These are phyloP conservation scores for Inonotus obliquus DNA, from an alignment of 1,284 basidiomycete species.

Conservation along the genomic window DNA sequence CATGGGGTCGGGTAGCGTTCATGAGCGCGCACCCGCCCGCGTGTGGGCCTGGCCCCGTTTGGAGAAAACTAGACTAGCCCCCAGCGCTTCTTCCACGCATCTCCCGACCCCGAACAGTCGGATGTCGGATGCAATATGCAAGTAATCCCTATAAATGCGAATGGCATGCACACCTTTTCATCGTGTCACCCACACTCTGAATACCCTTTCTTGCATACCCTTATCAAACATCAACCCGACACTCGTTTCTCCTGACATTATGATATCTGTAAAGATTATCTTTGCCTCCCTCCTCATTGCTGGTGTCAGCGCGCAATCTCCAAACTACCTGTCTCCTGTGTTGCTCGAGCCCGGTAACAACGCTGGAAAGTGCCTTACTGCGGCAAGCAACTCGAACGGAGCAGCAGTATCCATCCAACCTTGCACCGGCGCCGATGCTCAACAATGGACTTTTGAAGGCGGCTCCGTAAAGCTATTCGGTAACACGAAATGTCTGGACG, in stretches of 20 bases:
- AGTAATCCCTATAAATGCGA: background rate
- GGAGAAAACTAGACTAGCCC: no score
- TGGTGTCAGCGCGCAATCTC: slow-evolving; percentile 12
- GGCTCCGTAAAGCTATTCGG: slow-evolving; percentile 40
- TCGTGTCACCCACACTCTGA: background rate
- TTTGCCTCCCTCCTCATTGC: slow-evolving; percentile 8
- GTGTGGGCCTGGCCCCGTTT: background rate
- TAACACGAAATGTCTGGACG: slow-evolving; percentile 42
- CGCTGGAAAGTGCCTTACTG: slow-evolving; percentile 44
- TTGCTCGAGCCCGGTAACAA: slow-evolving; percentile 38
- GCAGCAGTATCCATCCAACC: slow-evolving; percentile 40
- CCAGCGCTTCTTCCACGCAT: background rate
- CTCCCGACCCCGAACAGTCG: background rate
- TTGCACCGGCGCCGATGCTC: slow-evolving; percentile 38
- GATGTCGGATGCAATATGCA: no score
- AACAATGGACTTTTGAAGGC: slow-evolving; percentile 40
- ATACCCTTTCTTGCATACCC: background rate
- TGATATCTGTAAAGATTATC: slow-evolving; percentile 10
- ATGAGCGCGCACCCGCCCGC: background rate
- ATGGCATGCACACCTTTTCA: background rate
- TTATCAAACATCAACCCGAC: background rate
- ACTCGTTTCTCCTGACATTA: background rate
- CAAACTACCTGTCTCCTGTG: slow-evolving; percentile 24
- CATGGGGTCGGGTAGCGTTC: background rate
- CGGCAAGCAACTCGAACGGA: slow-evolving; percentile 41